A percentile compares a stretch with the other conserved stretches of the same genome.
These are phyloP conservation scores for Russula sp. DNA, from an alignment of 768 basidiomycete genomes.

Conservation along the genomic window DNA sequence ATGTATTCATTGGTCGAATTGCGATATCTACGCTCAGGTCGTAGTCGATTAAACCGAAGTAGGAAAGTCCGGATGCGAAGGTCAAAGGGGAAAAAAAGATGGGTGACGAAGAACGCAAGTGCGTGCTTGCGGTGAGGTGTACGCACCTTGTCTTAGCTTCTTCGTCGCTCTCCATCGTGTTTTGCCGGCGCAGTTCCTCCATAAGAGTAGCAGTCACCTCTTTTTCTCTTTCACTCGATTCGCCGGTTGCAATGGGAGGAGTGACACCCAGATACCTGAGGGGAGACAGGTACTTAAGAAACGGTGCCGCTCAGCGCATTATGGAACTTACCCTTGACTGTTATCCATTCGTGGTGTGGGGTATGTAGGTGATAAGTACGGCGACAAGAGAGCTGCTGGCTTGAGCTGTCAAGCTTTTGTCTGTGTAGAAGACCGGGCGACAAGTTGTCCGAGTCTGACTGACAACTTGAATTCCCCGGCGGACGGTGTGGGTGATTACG, in stretches of 20 bases:
- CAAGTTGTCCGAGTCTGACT: neutral
- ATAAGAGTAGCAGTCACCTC: conserved; percentile 81
- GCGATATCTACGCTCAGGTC: conserved; percentile 5
- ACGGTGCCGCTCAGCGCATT: neutral
- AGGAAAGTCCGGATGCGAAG: neutral
- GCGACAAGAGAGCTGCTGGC: neutral
- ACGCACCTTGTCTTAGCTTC: conserved; percentile 78
- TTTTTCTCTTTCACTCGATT: conserved; percentile 73
- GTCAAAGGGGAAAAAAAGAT: neutral
- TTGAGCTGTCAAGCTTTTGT: neutral
- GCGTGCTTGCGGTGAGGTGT: neutral
- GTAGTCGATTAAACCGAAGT: neutral
- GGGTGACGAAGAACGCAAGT: neutral
- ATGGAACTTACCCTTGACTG: conserved; percentile 11
- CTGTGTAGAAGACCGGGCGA: neutral
- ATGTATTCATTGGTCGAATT: conserved; percentile 4
- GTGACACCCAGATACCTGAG: conserved; percentile 75
- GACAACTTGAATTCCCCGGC: neutral
- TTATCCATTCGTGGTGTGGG: conserved; percentile 15
- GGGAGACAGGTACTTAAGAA: neutral
- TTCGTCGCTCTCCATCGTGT: conserved; percentile 84
- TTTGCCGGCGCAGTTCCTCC: conserved; percentile 82
- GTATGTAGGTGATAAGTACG: neutral
- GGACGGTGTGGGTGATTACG: conserved; percentile 2
- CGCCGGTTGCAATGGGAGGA: conserved; percentile 71